phyloP scores from a whole-genome alignment of 192 early-diverging fungal genomes.

The Rhizophlyctis rosea region DNA sequence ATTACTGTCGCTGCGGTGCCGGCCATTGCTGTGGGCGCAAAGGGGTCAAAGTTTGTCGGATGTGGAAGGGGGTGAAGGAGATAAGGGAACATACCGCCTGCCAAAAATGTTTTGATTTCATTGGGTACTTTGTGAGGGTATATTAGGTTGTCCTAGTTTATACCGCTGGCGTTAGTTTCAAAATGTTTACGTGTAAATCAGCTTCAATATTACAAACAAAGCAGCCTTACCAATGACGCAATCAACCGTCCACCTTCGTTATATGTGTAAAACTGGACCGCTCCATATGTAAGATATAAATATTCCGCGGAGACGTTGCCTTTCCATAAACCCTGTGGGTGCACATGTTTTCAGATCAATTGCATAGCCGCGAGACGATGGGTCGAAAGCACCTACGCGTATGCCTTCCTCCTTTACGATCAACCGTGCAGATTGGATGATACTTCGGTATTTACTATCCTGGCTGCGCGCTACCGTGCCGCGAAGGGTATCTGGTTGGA shows the following conservation, averaged over 20 bases:
- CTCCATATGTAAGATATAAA: slow-evolving; percentile 88
- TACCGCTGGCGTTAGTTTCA: background rate
- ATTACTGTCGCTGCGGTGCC: slow-evolving; percentile 72
- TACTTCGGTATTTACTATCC: slow-evolving; percentile 55
- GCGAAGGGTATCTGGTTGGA: too few relatives aligned
- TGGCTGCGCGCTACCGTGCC: too few relatives aligned
- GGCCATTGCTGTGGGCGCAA: slow-evolving; percentile 47
- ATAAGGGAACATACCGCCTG: slow-evolving; percentile 46
- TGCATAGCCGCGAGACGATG: background rate
- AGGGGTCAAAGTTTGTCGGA: background rate
- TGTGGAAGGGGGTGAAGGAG: background rate
- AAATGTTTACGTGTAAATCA: background rate
- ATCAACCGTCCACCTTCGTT: slow-evolving; percentile 50
- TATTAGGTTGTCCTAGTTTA: background rate
- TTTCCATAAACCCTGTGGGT: slow-evolving; percentile 81
- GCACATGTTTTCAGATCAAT: too few relatives aligned
- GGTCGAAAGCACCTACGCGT: slow-evolving; percentile 46
- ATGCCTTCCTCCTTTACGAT: slow-evolving; percentile 83
- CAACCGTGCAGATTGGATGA: slow-evolving; percentile 60
- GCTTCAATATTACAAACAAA: slow-evolving; percentile 7
- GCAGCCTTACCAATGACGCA: slow-evolving; percentile 3
- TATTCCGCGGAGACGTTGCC: slow-evolving; percentile 93
- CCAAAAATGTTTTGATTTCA: slow-evolving; percentile 50
- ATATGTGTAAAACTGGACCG: slow-evolving; percentile 80
- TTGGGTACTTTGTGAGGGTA: slow-evolving; percentile 10